phyloP scores from a whole-genome alignment of 371 early-diverging fungal species.

The Mortierella sp. region DNA sequence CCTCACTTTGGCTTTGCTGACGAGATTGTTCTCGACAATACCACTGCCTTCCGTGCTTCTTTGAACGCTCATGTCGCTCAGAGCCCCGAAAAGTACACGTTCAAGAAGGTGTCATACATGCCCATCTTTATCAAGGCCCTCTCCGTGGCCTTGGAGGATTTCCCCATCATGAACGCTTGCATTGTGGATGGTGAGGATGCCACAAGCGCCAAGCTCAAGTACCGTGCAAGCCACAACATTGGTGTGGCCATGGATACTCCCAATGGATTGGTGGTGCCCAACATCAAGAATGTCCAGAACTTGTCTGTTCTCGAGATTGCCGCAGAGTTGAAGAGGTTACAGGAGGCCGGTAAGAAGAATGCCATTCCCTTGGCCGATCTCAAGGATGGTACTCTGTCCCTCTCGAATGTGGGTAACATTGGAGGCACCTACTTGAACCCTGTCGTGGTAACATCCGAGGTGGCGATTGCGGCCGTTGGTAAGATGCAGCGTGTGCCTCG shows the following conservation, averaged over 20 bases:
- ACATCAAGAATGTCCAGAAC: slow-evolving; percentile 90
- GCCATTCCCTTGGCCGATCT: slow-evolving; percentile 77
- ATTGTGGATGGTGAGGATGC: slow-evolving; percentile 62
- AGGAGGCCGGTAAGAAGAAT: slow-evolving; percentile 74
- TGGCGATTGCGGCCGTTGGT: slow-evolving; percentile 96
- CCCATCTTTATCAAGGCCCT: slow-evolving; percentile 96
- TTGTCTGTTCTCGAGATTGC: slow-evolving; percentile 95
- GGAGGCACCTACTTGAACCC: slow-evolving; percentile 94
- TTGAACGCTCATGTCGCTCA: slow-evolving; percentile 72
- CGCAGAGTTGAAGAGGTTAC: slow-evolving; percentile 82
- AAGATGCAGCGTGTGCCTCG: slow-evolving; percentile 86
- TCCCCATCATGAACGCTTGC: slow-evolving; percentile 90
- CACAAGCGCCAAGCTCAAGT: slow-evolving; percentile 69
- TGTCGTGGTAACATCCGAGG: slow-evolving; percentile 85
- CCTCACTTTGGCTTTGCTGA: slow-evolving; percentile 97
- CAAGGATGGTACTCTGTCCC: slow-evolving; percentile 88
- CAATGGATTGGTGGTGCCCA: slow-evolving; percentile 93
- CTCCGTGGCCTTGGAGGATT: slow-evolving; percentile 83
- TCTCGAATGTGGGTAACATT: slow-evolving; percentile 95
- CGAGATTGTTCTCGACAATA: slow-evolving; percentile 82
- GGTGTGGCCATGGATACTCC: slow-evolving; percentile 98
- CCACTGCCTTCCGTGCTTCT: slow-evolving; percentile 69
- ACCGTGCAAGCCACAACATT: slow-evolving; percentile 87
- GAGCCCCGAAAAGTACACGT: slow-evolving; percentile 55
- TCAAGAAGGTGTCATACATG: slow-evolving; percentile 90